Evolutionary conservation across 2,329 filamentous ascomycete species (phyloP), one percentile per base, ranked within the genome.

Genomic region (Fusarium sp.): DNA sequence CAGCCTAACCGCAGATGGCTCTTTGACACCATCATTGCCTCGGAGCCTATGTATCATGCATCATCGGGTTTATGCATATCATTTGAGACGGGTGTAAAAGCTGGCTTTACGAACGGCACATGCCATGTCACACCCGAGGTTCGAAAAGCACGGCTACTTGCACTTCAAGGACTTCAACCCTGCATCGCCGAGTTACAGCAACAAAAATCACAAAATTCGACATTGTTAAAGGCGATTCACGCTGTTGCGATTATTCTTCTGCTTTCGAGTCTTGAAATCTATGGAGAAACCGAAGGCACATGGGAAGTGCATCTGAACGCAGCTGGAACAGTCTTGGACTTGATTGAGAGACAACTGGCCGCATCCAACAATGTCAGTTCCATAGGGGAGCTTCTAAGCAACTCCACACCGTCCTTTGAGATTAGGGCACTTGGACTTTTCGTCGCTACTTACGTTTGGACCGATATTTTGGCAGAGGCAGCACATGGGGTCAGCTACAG

Each of bases 31-130:
- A 67, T 67, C 22, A 14, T 67, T 24, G 52, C 65, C 60, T 67
- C 60, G 2, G 52, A 67, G 13, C 65, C 65, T 24, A 64, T 67
- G 65, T 67, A 67, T 35, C 60, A 67, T 64, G 65, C 50, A 8
- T 27, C 65, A 1, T 20, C 16, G 24, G 65, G 60, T 24, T 18
- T 67, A 18, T 59, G 65, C 52, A 67, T 64, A 52, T 37, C 65
- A 18, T 67, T 67, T 22, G 60, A 67, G 50, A 24, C 37, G 1
- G 65, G 65, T 4, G n/a, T 54, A 1, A 67, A 54, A 34, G 35
- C 37, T n/a, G 65, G 65, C 1, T 37, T 34, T 6, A 67, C 65
- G 13, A 67, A 67, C 16, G 65, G 65, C n/a, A 61, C 40, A 7
- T 67, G 65, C 2, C 34, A 67, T 22, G 13, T 67, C 40, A 67